These are phyloP conservation scores for Geum urbanum DNA, from an alignment of 306 rosid genomes.

Conservation along the genomic window DNA sequence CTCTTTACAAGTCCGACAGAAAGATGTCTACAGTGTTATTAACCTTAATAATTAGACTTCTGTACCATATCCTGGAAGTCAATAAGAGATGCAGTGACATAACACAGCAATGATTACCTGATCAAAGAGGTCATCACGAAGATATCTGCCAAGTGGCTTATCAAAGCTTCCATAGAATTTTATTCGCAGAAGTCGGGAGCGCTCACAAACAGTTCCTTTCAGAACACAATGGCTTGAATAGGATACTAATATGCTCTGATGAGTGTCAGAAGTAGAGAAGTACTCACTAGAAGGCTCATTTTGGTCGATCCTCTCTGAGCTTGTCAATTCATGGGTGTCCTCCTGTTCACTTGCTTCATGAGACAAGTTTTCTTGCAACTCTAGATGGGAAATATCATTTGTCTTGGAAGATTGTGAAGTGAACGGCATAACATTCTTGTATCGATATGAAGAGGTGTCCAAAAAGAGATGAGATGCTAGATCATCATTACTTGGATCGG, in stretches of 20 bases:
- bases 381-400: conserved; percentile 40
- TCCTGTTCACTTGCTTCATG: conserved; percentile 41
- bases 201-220: conserved; percentile 81
- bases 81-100: not conserved
- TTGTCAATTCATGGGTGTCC: conserved; percentile 38
- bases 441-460: conserved; percentile 30
- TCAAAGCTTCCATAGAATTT: conserved; percentile 87
- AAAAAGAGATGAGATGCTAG: conserved; percentile 32
- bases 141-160: conserved; percentile 96
- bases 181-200: conserved; percentile 82
- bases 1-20: conserved; percentile 78
- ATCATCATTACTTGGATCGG: conserved; percentile 38
- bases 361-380: conserved; percentile 36
- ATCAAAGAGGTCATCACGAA: conserved; percentile 77
- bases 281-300: conserved; percentile 70
- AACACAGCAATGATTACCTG: conserved; percentile 38
- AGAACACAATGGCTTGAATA: conserved; percentile 85
- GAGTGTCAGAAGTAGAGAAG: conserved; percentile 78
- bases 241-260: conserved; percentile 90
- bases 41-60: conserved; percentile 1
- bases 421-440: conserved; percentile 35
- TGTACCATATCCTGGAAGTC: conserved; percentile 21
- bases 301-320: conserved; percentile 46
- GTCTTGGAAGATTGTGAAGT: conserved; percentile 20
- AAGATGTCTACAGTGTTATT: conserved; percentile 47